Conservation (phyloP, 2,329 filamentous ascomycete species). For the Chaetothyriales sp. region DNA sequence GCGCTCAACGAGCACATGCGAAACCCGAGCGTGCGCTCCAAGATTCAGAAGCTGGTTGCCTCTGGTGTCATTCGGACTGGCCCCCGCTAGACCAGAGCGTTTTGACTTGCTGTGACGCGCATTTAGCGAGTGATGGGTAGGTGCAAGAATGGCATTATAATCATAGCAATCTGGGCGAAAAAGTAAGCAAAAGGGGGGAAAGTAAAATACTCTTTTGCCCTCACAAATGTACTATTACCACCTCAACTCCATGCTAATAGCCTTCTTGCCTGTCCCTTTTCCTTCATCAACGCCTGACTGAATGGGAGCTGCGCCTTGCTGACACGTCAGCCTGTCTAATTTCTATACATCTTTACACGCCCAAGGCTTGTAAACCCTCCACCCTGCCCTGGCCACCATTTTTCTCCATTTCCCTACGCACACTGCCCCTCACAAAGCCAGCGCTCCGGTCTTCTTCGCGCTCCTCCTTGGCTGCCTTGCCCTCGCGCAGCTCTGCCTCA, state of each 20-base stretch:
- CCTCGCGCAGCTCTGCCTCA: constrained; percentile 30
- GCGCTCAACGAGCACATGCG: constrained; percentile 95
- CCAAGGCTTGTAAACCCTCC: background rate
- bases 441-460: constrained; percentile 26
- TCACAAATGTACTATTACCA: background rate
- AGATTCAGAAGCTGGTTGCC: constrained; percentile 88
- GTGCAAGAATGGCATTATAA: background rate
- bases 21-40: constrained; percentile 68
- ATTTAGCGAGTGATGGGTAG: background rate
- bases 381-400: constrained; percentile 2
- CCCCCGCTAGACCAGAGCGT: background rate
- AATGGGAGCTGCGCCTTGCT: background rate
- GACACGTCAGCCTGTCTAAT: too few relatives aligned
- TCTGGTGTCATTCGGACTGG: constrained; percentile 81
- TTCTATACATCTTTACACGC: too few relatives aligned
- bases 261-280: background rate
- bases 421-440: constrained; percentile 14
- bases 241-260: background rate
- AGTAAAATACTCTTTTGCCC: background rate
- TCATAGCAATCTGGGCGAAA: background rate
- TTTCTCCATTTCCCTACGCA: constrained; percentile 15
- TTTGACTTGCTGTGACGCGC: background rate
- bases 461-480: constrained; percentile 28
- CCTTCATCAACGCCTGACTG: background rate
- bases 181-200: background rate